Evolutionary conservation across 129 eudicot species (phyloP), one percentile per base, ranked within the genome.

Genomic region (Arctium lappa): DNA sequence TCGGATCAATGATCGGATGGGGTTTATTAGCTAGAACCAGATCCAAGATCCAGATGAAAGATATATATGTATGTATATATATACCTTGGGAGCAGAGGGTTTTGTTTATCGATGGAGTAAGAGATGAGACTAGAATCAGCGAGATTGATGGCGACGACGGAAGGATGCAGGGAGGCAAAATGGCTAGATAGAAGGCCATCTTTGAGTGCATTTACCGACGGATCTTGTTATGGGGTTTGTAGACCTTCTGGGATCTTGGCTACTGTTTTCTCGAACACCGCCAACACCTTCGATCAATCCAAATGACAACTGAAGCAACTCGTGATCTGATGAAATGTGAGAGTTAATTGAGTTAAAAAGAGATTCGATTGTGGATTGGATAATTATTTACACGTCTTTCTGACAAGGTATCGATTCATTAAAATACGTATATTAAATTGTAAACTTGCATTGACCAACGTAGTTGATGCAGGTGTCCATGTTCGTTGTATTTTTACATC

Each of bases 71-170:
- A 22, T 22, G 7, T 39, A 6, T 6, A 5, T 9, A 31, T 5
- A 32, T 75, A 93, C 99, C 99, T 96, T 4, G 99, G 99, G 40
- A 96, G 90, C 44, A 96, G 87, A 81, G 98, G 98, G 91, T 88
- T 96, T 69, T 89, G 92, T 5, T 80, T 87, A 30, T 90, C 89
- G 76, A 84, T 32, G 60, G 97, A 77, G 85, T 96, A 96, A 37
- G 98, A 90, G 88, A 96, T 79, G 79, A 91, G 77, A n/a, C 98
- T 98, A 85, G 91, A 85, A 33, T 77, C 79, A 37, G 82, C 95
- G 36, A 96, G 94, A 78, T 93, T 93, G 68, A 96, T 80, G 82
- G 92, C 74, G 86, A 93, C 92, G 8, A 94, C 87, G 50, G 84
- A 85, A 18, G 97, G 89, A 70, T 93, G 90, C 7, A 78, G 80